Conservation (phyloP, 768 basidiomycete genomes). For the Udeniomyces megalosporus region DNA sequence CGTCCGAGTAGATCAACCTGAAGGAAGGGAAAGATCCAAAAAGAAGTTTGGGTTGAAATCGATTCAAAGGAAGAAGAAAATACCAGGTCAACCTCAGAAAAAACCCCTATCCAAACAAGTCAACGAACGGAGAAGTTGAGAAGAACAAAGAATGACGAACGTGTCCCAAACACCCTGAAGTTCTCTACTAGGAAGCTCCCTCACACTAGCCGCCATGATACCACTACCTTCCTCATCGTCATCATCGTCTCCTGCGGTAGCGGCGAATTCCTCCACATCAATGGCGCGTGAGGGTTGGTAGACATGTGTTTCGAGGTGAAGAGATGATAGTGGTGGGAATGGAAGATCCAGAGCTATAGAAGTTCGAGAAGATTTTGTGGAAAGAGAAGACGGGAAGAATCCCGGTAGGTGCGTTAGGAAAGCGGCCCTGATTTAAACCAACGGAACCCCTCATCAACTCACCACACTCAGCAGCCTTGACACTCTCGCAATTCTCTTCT, state of each 20-base stretch:
- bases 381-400: not conserved
- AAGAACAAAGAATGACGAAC: slow-evolving; percentile 20
- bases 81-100: not conserved
- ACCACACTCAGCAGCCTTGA: slow-evolving; percentile 47
- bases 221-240: slow-evolving; percentile 46
- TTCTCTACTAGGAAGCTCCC: slow-evolving; percentile 62
- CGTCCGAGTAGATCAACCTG: slow-evolving; percentile 60
- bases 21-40: no score
- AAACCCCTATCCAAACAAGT: no score
- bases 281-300: slow-evolving; percentile 55
- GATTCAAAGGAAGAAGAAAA: not conserved
- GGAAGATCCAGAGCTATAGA: slow-evolving; percentile 38
- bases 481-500: slow-evolving; percentile 54
- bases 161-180: slow-evolving; percentile 80
- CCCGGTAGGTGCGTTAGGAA: no score
- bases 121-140: not conserved
- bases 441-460: no score
- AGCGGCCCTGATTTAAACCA: no score
- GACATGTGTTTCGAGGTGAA: slow-evolving; percentile 62
- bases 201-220: slow-evolving; percentile 75
- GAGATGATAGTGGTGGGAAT: slow-evolving; percentile 42
- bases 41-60: not conserved
- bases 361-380: no score
- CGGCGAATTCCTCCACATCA: slow-evolving; percentile 43
- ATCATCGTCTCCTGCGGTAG: slow-evolving; percentile 33